Base-by-base conservation (phyloP, 2,329 filamentous ascomycete species). In the Monosporascus cannonballus region DNA sequence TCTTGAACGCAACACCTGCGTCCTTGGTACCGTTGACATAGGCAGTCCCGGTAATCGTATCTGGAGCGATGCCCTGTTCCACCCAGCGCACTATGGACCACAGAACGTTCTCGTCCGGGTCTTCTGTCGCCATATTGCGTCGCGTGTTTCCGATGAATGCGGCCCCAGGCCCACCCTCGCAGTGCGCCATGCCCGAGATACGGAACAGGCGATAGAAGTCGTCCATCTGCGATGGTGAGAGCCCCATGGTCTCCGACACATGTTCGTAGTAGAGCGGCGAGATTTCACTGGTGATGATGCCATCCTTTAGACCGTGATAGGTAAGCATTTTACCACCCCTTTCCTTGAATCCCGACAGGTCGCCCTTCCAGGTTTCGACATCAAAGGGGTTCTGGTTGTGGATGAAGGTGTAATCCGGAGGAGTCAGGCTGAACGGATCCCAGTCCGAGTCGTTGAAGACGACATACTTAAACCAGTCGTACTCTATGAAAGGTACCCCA, bases 131-230 rank as follows among this genome's bases (percentile, higher is more conserved):
- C 6, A 57, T 49, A 6, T 52, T 46, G 2, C 50, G 55, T 3
- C 51, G 54, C 5, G 51, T 50, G 24, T 70, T 64, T 2, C 67
- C 65, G 8, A 69, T 58, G 9, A 55, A 53, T 9, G 51, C 64
- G 1, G 77, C 77, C 1, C 78, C 77, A 2, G 64, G 66, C 6
- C 80, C 79, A 3, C 73, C 72, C 34, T 54, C 56, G 60, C 78
- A 75, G 61, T 79, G 72, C 22, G 66, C 69, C 64, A 78, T 76
- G 6, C 78, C 80, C 53, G 63, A 75, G 62, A 76, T 76, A 17
- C 61, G 54, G 47, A 64, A 80, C 59, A 71, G 73, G 46, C 77
- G 71, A 56, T 75, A 73, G 57, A 74, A 74, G 0, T 61, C 53
- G 49, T 74, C 71, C 6, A 74, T 63, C 53, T 70, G 49, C 0